A percentile compares a stretch with the other conserved stretches of the same genome.
These are phyloP conservation scores for Penicillium cinerascens DNA, from an alignment of 495 filamentous ascomycete genomes.

Conservation along the genomic window DNA sequence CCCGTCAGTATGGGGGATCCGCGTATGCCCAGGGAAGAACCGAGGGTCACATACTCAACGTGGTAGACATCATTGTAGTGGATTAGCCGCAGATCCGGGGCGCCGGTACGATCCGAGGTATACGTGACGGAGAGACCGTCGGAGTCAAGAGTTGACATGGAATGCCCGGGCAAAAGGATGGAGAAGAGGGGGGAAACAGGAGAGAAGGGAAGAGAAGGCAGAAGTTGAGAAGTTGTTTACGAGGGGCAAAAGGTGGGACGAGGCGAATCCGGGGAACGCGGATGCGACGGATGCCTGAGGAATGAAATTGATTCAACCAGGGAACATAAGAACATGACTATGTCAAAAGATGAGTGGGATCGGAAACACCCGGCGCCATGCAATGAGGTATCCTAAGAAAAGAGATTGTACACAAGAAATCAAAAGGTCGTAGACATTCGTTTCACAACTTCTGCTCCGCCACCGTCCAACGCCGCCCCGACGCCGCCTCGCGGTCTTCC, in stretches of 20 bases:
- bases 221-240: constrained; percentile 8
- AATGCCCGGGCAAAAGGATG: not conserved
- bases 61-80: constrained; percentile 96
- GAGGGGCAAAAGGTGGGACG: constrained; percentile 6
- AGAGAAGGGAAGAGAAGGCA: not conserved
- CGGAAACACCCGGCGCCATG: constrained; percentile 20
- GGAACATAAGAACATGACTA: too few species aligned
- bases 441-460: constrained; percentile 37
- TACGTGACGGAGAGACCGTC: constrained; percentile 49
- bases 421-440: constrained; percentile 1
- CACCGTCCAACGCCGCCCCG: constrained; percentile 45
- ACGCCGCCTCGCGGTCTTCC: constrained; percentile 28
- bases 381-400: constrained; percentile 26
- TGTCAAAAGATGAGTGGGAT: not conserved
- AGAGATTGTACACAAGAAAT: constrained; percentile 1
- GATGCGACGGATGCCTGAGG: constrained; percentile 14
- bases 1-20: not conserved
- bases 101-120: constrained; percentile 46
- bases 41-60: constrained; percentile 64
- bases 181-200: not conserved
- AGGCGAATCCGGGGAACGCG: not conserved
- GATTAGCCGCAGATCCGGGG: constrained; percentile 71
- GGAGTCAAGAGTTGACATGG: constrained; percentile 29
- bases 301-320: not conserved
- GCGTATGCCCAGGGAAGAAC: not conserved